Base-by-base conservation (phyloP, 1,284 basidiomycete genomes). In the Microbotryum violaceum region DNA sequence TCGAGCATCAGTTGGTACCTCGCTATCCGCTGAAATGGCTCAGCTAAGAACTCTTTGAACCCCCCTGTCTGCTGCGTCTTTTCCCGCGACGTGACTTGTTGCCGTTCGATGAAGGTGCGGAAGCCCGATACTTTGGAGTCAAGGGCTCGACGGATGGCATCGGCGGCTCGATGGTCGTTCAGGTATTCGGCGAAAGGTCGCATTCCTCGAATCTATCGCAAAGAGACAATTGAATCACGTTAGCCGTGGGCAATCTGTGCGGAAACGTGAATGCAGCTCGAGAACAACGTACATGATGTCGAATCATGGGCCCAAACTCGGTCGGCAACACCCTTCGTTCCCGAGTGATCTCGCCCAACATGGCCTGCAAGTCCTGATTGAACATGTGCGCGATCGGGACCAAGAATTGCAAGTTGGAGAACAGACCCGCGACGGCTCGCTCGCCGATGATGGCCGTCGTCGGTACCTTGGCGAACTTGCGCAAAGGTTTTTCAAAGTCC, bases 1-100 rank as follows among this genome's bases (percentile, higher is more conserved):
- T 91, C 86, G 76, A 97, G 90, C 66, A 99, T 81, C 27, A 99
- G 80, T 2, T 91, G 96, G 77, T 98, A 98, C 60, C 94, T 82
- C 1, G 96, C 93, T 67, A 98, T 91, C 31, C 96, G 86, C 75
- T 99, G 96, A n/a, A 97, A 90, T n/a, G 96, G 96, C 73, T 98
- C 96, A 84, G 97, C 97, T 49, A 99, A 80, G 49, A 99, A 83
- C 75, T 98, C 94, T 23, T 91, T 84, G 48, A 99, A 80, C 16
- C 94, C 92, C 61, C 91, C 91, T 16, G 85, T 82, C 4, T 85
- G 85, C 65, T 88, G 85, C 3, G 63, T 57, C 18, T 56, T 47
- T 47, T 67, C 63, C 2, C 63, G 57, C n/a, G 51, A 54, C 49
- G 57, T 27, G 0, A 65, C 50, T 48, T 62, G 59, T 1, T 58